phyloP scores from a whole-genome alignment of 1,139 yeast species.

The Spathaspora sp. region DNA sequence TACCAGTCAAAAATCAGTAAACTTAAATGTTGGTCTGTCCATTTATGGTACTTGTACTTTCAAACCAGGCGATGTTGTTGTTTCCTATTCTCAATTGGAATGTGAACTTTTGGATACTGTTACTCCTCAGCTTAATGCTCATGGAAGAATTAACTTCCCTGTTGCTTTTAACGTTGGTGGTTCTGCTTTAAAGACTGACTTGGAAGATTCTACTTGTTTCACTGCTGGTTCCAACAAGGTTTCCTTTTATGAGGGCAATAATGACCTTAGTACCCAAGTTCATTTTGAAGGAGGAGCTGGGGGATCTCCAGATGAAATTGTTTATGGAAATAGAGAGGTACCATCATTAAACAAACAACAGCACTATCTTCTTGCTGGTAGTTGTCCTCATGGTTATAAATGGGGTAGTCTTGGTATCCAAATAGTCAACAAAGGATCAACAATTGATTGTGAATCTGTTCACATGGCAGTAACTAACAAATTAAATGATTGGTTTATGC shows the following conservation, averaged over 20 bases:
- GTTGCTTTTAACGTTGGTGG: constrained; percentile 27
- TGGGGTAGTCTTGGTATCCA: constrained; percentile 22
- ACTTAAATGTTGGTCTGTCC: constrained; percentile 24
- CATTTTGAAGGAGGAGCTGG: constrained; percentile 12
- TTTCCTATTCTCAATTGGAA: constrained; percentile 20
- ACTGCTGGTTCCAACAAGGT: constrained; percentile 25
- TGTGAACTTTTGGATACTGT: constrained; percentile 22
- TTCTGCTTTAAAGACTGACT: constrained; percentile 18
- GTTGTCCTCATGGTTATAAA: constrained; percentile 21
- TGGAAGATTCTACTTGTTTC: constrained; percentile 19
- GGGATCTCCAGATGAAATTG: constrained; percentile 11
- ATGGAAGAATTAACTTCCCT: constrained; percentile 21
- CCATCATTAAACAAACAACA: constrained; percentile 16
- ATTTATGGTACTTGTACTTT: constrained; percentile 28
- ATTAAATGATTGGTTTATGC: constrained; percentile 21
- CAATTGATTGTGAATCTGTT: constrained; percentile 21
- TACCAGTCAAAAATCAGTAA: constrained; percentile 12
- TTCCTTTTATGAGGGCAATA: constrained; percentile 27
- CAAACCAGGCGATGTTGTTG: constrained; percentile 21
- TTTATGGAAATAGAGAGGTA: constrained; percentile 8
- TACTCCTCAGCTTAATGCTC: constrained; percentile 3
- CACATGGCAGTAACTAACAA: constrained; percentile 18
- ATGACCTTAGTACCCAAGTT: constrained; percentile 17
- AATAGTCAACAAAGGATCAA: constrained; percentile 1
- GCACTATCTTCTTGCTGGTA: constrained; percentile 16